Percentiles rank a stretch among this genome's conserved stretches.
phyloP scores from a whole-genome alignment of 257 asterid species.

The Forsythia viridissima region DNA sequence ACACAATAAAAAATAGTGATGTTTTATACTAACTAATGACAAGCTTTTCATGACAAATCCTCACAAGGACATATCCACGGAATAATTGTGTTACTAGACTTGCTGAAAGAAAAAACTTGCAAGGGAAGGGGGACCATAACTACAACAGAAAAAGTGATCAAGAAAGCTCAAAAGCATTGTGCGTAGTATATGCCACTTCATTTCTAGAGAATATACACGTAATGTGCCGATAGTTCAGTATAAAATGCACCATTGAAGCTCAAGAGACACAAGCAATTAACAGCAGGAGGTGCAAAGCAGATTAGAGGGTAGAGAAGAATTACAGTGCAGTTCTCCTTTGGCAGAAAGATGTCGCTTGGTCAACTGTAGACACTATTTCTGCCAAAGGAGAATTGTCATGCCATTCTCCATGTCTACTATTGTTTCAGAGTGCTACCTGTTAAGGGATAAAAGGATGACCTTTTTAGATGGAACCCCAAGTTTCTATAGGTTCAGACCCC shows the following conservation, averaged over 20 bases:
- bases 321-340: constrained; percentile 39
- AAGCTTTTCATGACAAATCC: not conserved
- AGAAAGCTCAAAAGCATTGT: constrained; percentile 36
- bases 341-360: constrained; percentile 25
- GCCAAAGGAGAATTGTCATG: constrained; percentile 71
- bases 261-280: constrained; percentile 18
- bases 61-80: constrained; percentile 9
- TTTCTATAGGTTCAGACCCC: no score
- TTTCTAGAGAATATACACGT: constrained; percentile 43
- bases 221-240: constrained; percentile 40
- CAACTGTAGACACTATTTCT: constrained; percentile 11
- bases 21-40: constrained; percentile 9
- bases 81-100: constrained; percentile 14
- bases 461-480: no score
- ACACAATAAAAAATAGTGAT: not conserved
- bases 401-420: constrained; percentile 35
- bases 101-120: constrained; percentile 19
- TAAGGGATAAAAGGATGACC: no score
- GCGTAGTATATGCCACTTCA: constrained; percentile 41
- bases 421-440: not conserved
- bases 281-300: constrained; percentile 9
- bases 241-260: constrained; percentile 28
- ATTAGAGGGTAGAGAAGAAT: constrained; percentile 35
- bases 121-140: constrained; percentile 42
- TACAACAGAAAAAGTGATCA: constrained; percentile 23